Conservation (phyloP, 495 filamentous ascomycete species). For the Baudoinia panamericana region DNA sequence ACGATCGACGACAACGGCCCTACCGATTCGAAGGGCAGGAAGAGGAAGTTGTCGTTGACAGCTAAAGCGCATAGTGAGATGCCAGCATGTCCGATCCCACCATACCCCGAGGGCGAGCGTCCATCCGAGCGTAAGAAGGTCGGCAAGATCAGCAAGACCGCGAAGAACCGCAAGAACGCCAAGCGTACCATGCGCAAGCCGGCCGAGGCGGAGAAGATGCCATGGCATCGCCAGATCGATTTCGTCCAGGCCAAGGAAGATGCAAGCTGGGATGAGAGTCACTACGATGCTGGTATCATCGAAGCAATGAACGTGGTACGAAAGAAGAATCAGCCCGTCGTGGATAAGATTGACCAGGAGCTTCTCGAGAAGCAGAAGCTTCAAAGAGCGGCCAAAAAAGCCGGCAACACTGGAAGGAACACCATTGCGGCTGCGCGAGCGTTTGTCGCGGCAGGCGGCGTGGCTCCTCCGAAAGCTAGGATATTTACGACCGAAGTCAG, state of each 20-base stretch:
- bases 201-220: conserved; percentile 10
- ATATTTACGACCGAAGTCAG: too few species aligned
- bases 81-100: conserved; percentile 6
- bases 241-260: conserved; percentile 3
- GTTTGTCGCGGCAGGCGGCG: too few species aligned
- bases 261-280: conserved; percentile 7
- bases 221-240: conserved; percentile 18
- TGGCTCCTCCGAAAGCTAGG: too few species aligned
- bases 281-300: conserved; percentile 8
- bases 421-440: background rate
- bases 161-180: background rate
- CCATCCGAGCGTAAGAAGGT: background rate
- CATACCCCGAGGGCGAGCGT: conserved; percentile 2
- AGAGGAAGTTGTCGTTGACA: background rate
- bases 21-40: background rate
- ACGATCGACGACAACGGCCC: too few species aligned
- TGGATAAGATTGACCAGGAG: conserved; percentile 3
- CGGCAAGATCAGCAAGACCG: background rate
- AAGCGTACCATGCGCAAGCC: conserved; percentile 5
- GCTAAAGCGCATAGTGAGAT: background rate
- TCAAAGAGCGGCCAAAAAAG: background rate
- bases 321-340: conserved; percentile 1
- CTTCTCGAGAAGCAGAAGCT: conserved; percentile 3
- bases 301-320: conserved; percentile 6
- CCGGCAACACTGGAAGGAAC: background rate